Evolutionary conservation across 2,329 filamentous ascomycete species (phyloP).

Genomic region (Venturia nashicola): DNA sequence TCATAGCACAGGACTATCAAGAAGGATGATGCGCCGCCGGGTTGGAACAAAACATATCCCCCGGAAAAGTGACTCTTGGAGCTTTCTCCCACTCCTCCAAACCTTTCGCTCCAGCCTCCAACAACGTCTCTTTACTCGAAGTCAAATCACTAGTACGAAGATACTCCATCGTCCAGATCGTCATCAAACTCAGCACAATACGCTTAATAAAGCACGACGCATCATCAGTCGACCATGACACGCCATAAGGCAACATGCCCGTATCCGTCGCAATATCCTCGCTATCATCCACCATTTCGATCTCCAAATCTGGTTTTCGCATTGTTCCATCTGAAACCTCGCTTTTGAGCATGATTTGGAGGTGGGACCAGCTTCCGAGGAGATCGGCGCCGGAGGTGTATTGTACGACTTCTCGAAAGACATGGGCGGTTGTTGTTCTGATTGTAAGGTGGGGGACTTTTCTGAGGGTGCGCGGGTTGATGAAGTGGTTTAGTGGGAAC

Average conservation of each 20-base stretch:
- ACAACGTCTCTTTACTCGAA: neutral
- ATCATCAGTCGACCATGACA: neutral
- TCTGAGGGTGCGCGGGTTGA: neutral
- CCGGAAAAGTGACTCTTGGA: neutral
- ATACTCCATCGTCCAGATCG: neutral
- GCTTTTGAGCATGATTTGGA: neutral
- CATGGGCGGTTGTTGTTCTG: neutral
- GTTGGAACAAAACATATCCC: neutral
- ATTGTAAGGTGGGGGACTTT: neutral
- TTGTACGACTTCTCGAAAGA: neutral
- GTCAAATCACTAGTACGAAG: neutral
- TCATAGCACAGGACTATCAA: neutral
- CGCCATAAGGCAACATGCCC: neutral
- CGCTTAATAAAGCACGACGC: neutral
- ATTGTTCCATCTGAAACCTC: neutral
- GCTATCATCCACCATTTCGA: neutral
- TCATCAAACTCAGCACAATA: neutral
- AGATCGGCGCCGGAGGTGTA: neutral
- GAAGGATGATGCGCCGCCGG: neutral
- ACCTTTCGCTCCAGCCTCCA: neutral
- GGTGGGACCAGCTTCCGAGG: neutral
- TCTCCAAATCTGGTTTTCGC: neutral
- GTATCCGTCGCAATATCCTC: neutral
- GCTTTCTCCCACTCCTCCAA: neutral
- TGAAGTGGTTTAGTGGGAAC: neutral